A percentile compares a stretch with the other conserved stretches of the same genome.
Evolutionary conservation across 1,284 basidiomycete species (phyloP).

Genomic region (Tetrapyrgos nigripes): DNA sequence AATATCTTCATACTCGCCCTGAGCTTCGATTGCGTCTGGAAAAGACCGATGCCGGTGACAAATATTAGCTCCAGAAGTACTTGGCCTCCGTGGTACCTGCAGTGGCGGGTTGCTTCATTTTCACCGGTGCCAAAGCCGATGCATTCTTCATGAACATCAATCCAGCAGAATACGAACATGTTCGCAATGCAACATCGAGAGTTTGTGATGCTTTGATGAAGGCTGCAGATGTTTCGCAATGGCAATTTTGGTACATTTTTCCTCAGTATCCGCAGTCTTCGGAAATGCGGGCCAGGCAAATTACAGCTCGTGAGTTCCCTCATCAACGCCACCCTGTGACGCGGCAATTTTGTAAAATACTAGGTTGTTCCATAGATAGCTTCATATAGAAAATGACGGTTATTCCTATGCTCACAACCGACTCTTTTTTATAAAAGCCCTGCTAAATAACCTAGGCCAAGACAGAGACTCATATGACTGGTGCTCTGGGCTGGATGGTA

Average conservation of each 20-base stretch:
- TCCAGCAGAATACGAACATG: constrained; percentile 32
- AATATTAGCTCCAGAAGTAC: constrained; percentile 27
- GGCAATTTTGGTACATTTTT: constrained; percentile 45
- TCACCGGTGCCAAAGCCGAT: constrained; percentile 39
- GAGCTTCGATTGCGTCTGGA: constrained; percentile 36
- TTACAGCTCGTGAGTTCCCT: constrained; percentile 39
- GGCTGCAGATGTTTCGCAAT: constrained; percentile 20
- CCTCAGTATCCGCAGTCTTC: constrained; percentile 40
- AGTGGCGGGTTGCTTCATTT: constrained; percentile 43
- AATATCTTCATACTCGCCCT: constrained; percentile 33
- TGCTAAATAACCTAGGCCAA: no score
- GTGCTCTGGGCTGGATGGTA: no score
- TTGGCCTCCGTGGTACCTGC: constrained; percentile 12
- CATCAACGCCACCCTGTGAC: no score
- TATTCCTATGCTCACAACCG: no score
- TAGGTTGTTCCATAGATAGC: no score
- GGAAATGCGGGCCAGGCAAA: constrained; percentile 49
- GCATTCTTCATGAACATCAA: constrained; percentile 37
- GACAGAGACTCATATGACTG: no score
- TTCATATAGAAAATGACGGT: no score
- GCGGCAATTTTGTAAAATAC: no score
- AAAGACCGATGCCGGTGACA: constrained; percentile 28
- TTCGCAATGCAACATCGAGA: constrained; percentile 36
- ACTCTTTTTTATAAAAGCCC: no score
- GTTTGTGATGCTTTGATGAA: constrained; percentile 33